Conservation (phyloP, 2,329 filamentous ascomycete genomes). For the Phialocephala subalpina region DNA sequence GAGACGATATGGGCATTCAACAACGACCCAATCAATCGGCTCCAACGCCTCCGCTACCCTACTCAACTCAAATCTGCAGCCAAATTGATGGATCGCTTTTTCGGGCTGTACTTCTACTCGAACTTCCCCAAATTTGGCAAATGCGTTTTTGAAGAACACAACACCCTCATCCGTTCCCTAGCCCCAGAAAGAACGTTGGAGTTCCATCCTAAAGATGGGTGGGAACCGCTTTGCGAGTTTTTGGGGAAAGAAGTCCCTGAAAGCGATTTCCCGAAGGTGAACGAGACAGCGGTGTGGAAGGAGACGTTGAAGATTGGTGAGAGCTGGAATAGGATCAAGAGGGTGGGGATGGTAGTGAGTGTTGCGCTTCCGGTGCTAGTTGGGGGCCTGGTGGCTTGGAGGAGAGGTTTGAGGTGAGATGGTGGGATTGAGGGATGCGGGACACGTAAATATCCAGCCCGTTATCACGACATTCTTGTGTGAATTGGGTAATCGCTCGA, state of each 20-base stretch:
- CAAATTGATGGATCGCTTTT: not conserved
- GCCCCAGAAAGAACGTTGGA: constrained; percentile 48
- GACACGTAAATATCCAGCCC: too few species aligned
- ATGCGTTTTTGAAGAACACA: not conserved
- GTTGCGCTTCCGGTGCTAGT: too few species aligned
- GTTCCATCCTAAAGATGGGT: constrained; percentile 52
- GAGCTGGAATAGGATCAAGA: too few species aligned
- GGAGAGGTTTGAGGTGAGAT: too few species aligned
- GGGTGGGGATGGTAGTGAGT: too few species aligned
- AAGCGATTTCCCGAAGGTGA: constrained; percentile 52
- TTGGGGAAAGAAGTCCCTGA: constrained; percentile 41
- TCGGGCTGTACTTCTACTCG: constrained; percentile 13
- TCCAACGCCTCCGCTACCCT: not conserved
- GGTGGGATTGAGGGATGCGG: too few species aligned
- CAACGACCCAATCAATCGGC: not conserved
- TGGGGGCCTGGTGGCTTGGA: too few species aligned
- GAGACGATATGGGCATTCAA: not conserved
- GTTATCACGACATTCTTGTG: too few species aligned
- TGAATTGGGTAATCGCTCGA: too few species aligned
- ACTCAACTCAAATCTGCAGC: constrained; percentile 6
- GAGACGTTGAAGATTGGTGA: too few species aligned
- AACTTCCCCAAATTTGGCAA: constrained; percentile 8
- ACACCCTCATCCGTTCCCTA: not conserved
- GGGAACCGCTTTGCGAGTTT: constrained; percentile 54
- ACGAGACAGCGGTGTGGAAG: constrained; percentile 42